These are phyloP conservation scores for Globisporangium iwayamae DNA, from an alignment of 352 stramenopile genomes.

Conservation along the genomic window DNA sequence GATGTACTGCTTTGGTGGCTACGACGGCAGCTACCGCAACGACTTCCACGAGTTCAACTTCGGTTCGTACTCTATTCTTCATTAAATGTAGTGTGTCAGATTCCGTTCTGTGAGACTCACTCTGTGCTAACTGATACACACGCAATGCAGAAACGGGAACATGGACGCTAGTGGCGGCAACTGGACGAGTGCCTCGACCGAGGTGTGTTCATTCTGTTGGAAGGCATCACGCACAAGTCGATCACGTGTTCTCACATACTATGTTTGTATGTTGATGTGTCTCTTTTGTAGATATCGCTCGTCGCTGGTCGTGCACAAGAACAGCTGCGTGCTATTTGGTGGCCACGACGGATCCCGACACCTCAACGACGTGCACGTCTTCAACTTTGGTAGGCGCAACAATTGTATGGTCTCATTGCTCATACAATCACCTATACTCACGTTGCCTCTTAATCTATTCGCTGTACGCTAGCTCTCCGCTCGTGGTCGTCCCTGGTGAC, in stretches of 20 bases:
- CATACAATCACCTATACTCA: neutral
- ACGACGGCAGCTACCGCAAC: constrained; percentile 93
- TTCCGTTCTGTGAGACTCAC: neutral
- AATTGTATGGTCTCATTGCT: neutral
- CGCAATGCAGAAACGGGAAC: constrained; percentile 56
- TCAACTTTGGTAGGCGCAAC: constrained; percentile 87
- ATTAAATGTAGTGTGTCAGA: neutral
- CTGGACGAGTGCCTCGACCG: constrained; percentile 62
- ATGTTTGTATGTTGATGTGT: neutral
- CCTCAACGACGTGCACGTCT: constrained; percentile 96
- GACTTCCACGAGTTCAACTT: constrained; percentile 98
- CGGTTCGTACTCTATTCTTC: constrained; percentile 27
- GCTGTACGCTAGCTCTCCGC: constrained; percentile 35
- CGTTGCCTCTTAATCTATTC: neutral
- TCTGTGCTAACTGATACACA: neutral
- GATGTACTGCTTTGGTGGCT: constrained; percentile 92
- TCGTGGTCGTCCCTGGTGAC: constrained; percentile 90
- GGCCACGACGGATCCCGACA: constrained; percentile 97
- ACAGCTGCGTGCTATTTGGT: constrained; percentile 94
- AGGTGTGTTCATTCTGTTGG: constrained; percentile 25
- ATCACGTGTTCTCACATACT: neutral
- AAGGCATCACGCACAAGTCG: neutral
- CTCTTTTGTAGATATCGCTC: constrained; percentile 66
- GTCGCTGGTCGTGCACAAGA: constrained; percentile 90
- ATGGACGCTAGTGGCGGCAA: constrained; percentile 86